Conservation (phyloP, 139 green algal genomes). For the Chlamydomonas applanata region DNA sequence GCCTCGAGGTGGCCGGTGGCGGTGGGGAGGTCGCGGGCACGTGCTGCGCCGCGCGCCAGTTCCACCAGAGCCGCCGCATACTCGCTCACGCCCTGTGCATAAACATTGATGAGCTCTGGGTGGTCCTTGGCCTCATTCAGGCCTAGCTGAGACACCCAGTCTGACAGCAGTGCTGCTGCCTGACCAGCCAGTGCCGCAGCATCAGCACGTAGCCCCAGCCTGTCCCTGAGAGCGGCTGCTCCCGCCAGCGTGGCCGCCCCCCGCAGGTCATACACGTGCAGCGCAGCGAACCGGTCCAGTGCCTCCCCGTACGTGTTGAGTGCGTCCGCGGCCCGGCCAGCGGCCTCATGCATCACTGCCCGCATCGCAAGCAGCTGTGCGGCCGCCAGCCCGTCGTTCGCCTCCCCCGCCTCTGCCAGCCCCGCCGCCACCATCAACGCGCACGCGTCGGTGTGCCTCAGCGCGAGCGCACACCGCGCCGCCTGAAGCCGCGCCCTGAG, state of each 20-base stretch:
- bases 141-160: conserved; percentile 14
- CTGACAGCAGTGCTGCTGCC: conserved; percentile 5
- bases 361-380: conserved; percentile 7
- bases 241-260: conserved; percentile 21
- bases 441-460: conserved; percentile 19
- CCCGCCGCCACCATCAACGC: background rate
- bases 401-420: conserved; percentile 8
- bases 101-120: conserved; percentile 45
- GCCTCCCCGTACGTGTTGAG: conserved; percentile 19
- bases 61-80: conserved; percentile 23
- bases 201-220: conserved; percentile 23
- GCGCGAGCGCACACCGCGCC: background rate
- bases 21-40: background rate
- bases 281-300: conserved; percentile 6
- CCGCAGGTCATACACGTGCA: conserved; percentile 22
- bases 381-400: background rate
- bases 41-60: background rate
- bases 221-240: conserved; percentile 22
- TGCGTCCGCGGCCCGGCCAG: conserved; percentile 24
- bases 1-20: conserved; percentile 13
- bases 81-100: conserved; percentile 19
- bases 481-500: conserved; percentile 22
- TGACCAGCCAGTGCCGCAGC: conserved; percentile 10
- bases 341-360: conserved; percentile 6
- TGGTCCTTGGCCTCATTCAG: conserved; percentile 29